These are phyloP conservation scores for Leccinum fallax DNA, from an alignment of 1,284 basidiomycete species.

Conservation along the genomic window DNA sequence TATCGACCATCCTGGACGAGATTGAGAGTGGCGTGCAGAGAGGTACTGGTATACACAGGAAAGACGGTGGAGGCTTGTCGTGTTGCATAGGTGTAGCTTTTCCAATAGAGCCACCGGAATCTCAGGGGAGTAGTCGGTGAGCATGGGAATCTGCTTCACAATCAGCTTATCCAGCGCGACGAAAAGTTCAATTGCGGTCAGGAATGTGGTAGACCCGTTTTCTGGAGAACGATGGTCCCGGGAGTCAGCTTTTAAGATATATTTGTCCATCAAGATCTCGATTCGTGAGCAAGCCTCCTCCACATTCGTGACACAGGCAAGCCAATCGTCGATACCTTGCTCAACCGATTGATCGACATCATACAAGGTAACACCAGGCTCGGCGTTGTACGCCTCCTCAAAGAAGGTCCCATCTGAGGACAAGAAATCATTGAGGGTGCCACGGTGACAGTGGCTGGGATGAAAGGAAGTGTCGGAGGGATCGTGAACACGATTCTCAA, in stretches of 20 bases:
- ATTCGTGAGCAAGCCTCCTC: not conserved
- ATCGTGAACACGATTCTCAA: constrained; percentile 2
- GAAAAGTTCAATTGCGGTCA: too few species aligned
- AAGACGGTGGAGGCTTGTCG: too few species aligned
- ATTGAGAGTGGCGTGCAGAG: too few species aligned
- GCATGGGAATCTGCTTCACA: too few species aligned
- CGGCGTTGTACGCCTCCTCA: constrained; percentile 6
- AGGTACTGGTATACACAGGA: too few species aligned
- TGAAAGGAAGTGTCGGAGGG: constrained; percentile 12
- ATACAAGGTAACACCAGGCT: constrained; percentile 28
- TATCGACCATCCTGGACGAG: too few species aligned
- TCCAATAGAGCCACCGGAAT: too few species aligned
- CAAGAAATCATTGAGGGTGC: constrained; percentile 26
- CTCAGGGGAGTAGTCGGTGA: too few species aligned
- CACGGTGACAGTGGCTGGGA: constrained; percentile 12
- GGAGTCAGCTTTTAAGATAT: not conserved
- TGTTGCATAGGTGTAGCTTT: too few species aligned
- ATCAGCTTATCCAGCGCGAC: too few species aligned
- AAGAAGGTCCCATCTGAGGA: constrained; percentile 22
- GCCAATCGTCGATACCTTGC: constrained; percentile 30
- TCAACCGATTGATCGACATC: constrained; percentile 40
- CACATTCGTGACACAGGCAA: constrained; percentile 7
- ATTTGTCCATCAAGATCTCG: not conserved
- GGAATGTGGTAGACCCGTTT: too few species aligned
- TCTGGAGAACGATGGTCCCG: too few species aligned